Evolutionary conservation across 2,329 filamentous ascomycete genomes (phyloP), one percentile per base, ranked within the genome.

Genomic region (Ciborinia camelliae): DNA sequence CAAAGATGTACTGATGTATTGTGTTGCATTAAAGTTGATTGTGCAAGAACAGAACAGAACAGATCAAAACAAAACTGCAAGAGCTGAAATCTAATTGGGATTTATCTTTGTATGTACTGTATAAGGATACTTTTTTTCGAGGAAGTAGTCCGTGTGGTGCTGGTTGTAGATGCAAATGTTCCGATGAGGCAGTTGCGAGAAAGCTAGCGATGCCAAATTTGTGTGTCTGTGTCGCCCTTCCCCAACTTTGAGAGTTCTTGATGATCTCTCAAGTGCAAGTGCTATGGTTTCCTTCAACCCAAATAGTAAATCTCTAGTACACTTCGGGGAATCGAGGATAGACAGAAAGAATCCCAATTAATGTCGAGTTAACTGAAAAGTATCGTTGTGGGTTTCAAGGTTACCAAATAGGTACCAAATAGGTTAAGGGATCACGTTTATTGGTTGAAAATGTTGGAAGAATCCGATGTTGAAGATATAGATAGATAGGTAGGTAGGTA

Each of bases 361-460:
- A 63, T 58, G 53, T 53, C 43, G 35, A 37, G 43, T 8, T 63
- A 10, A 48, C 12, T 20, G 32, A 35, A 23, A 20, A 37, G 52
- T 50, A 50, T 63, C 30, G 62, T 35, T 39, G 32, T 58, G 62
- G 43, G 62, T 58, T 63, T 63, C 62, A 50, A 63, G 39, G 43
- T 35, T 58, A 26, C 20, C 62, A 41, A n/a, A n/a, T n/a, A n/a
- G n/a, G n/a, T n/a, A n/a, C n/a, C n/a, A n/a, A n/a, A 35, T 50
- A 58, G 32, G 52, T 30, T 28, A 63, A 32, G 35, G 41, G 18
- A 14, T 47, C 5, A 7, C 12, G 26, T 53, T 62, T 53, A 54
- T 62, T 62, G 59, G 59, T 32, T 23, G 48, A 26, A 23, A 14
- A 0, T 35, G 26, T 18, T 18, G n/a, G 23, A 45, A 35, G 41